These are phyloP conservation scores for Ramaria rubella DNA, from an alignment of 768 basidiomycete species.

Conservation along the genomic window DNA sequence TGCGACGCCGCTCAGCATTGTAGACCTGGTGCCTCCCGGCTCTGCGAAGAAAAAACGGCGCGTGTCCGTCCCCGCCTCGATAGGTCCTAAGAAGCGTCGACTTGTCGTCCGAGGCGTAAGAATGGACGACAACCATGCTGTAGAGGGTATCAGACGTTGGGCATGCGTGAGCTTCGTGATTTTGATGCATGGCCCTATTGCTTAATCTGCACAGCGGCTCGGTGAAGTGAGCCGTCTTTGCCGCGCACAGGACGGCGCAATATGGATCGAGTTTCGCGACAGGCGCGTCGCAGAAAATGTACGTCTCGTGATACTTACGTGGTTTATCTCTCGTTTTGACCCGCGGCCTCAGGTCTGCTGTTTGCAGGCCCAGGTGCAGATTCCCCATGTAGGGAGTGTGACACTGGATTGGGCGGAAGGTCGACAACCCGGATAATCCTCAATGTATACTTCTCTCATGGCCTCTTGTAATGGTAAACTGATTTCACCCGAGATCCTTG, in stretches of 20 bases:
- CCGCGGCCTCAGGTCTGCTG: background rate
- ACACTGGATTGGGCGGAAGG: slow-evolving; percentile 10
- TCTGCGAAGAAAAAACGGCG: background rate
- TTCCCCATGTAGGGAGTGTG: slow-evolving; percentile 8
- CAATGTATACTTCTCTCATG: background rate
- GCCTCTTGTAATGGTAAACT: too few relatives aligned
- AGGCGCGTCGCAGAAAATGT: slow-evolving; percentile 8
- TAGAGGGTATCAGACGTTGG: background rate
- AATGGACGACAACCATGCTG: background rate
- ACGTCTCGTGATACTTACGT: background rate
- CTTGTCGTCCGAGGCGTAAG: background rate
- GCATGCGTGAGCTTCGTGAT: background rate
- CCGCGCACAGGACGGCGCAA: slow-evolving; percentile 3
- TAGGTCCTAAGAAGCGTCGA: background rate
- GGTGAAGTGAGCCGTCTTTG: slow-evolving; percentile 2
- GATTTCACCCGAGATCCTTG: too few relatives aligned
- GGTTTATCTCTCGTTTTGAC: background rate
- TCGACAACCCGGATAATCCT: slow-evolving; percentile 5
- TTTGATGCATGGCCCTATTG: background rate
- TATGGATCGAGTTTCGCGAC: slow-evolving; percentile 10
- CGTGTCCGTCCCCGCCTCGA: background rate
- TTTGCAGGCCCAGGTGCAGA: slow-evolving; percentile 6
- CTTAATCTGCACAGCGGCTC: background rate
- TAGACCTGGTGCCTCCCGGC: background rate
- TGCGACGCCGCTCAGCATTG: background rate